Percentiles rank a stretch among this genome's conserved stretches.
These are phyloP conservation scores for Talaromyces sp. DNA, from an alignment of 2,329 filamentous ascomycete species.

Conservation along the genomic window DNA sequence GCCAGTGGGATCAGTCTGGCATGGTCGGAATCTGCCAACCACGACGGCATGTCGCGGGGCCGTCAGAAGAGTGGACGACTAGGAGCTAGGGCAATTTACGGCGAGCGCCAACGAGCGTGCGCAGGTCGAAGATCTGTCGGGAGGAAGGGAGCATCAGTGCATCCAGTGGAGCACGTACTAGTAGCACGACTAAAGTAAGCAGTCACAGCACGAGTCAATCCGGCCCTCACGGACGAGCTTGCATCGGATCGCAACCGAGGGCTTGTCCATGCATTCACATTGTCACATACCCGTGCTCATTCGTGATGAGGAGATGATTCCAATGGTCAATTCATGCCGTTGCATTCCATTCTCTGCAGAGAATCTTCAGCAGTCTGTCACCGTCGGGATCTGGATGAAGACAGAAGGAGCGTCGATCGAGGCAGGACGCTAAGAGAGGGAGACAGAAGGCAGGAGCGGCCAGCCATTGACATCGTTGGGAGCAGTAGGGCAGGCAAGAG, in stretches of 20 bases:
- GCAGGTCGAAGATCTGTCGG: slow-evolving; percentile 14
- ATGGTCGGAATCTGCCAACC: slow-evolving; percentile 9
- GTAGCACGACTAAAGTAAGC: background rate
- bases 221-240: background rate
- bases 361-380: background rate
- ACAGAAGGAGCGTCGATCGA: background rate
- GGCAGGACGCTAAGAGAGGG: background rate
- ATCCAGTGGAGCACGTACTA: background rate
- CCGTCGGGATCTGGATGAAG: background rate
- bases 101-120: slow-evolving; percentile 19
- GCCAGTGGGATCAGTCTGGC: background rate
- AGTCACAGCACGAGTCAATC: background rate
- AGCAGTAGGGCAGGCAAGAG: too few species aligned
- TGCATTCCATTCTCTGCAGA: background rate
- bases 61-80: slow-evolving; percentile 16
- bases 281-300: background rate
- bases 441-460: slow-evolving; percentile 1
- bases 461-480: too few species aligned
- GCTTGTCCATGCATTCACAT: background rate
- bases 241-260: slow-evolving; percentile 19
- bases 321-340: background rate
- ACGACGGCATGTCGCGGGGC: slow-evolving; percentile 12
- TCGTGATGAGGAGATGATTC: background rate
- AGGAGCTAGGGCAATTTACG: slow-evolving; percentile 15
- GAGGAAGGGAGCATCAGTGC: slow-evolving; percentile 15